phyloP scores from a whole-genome alignment of 208 protist species.

The Leishmania guyanensis region DNA sequence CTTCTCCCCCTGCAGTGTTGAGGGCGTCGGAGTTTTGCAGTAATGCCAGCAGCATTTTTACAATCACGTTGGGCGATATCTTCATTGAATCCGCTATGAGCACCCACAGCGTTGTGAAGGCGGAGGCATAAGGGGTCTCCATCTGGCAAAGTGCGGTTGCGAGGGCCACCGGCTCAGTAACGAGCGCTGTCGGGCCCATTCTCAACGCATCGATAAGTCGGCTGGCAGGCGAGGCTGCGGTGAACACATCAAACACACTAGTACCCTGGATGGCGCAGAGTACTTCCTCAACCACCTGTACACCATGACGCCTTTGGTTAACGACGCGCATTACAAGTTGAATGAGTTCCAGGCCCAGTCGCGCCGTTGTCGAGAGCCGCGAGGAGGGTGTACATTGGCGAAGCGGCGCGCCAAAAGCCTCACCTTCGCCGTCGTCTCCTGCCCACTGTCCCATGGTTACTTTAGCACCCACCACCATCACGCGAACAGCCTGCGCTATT shows the following conservation, averaged over 20 bases:
- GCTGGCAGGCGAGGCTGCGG: not conserved
- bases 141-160: slow-evolving; percentile 10
- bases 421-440: not conserved
- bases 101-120: not conserved
- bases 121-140: not conserved
- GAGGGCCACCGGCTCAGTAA: not conserved
- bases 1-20: not conserved
- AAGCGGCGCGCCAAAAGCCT: not conserved
- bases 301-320: not conserved
- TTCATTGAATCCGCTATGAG: slow-evolving; percentile 5
- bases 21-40: not conserved
- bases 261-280: not conserved
- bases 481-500: slow-evolving; percentile 2
- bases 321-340: not conserved
- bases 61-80: not conserved
- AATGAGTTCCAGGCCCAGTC: not conserved
- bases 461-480: slow-evolving; percentile 1
- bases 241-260: slow-evolving; percentile 3
- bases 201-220: not conserved
- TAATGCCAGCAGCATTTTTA: slow-evolving; percentile 1
- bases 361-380: not conserved
- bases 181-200: not conserved
- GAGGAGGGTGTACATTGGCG: not conserved
- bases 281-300: slow-evolving; percentile 1
- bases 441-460: not conserved